These are phyloP conservation scores for Oryza longistaminata DNA, from an alignment of 176 grass and related monocot species.

Conservation along the genomic window DNA sequence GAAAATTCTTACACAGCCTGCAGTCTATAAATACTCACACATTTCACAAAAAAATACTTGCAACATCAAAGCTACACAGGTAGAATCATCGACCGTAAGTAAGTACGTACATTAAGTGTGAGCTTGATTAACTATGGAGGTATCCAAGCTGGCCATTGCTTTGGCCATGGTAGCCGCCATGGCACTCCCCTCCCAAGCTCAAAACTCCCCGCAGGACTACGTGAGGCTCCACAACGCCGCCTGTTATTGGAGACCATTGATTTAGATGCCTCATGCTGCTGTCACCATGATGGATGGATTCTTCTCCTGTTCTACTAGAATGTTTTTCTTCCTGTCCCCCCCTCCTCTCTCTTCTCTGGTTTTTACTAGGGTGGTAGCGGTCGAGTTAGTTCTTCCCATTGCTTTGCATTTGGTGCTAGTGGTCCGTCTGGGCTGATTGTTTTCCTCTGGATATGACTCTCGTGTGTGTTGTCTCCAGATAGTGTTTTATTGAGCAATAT, in stretches of 20 bases:
- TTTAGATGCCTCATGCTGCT: conserved; percentile 27
- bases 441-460: conserved; percentile 33
- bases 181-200: neutral
- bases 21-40: neutral
- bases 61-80: neutral
- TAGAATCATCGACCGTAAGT: no score
- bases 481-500: conserved; percentile 38
- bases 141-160: neutral
- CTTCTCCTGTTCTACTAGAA: conserved; percentile 14
- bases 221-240: neutral
- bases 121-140: no score
- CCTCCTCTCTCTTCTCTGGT: neutral
- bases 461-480: conserved; percentile 21
- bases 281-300: conserved; percentile 1
- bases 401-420: conserved; percentile 24
- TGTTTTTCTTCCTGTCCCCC: neutral
- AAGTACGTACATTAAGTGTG: no score
- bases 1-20: neutral
- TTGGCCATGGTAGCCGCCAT: conserved; percentile 6
- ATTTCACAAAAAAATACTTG: neutral
- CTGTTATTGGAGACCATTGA: conserved; percentile 6
- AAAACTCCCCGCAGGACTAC: neutral
- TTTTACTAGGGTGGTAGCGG: conserved; percentile 23
- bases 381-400: conserved; percentile 34
- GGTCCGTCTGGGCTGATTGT: conserved; percentile 21